Percentiles rank a stretch among this genome's conserved stretches.
These are phyloP conservation scores for Eucalyptus shirleyi DNA, from an alignment of 345 rosid species.

Conservation along the genomic window DNA sequence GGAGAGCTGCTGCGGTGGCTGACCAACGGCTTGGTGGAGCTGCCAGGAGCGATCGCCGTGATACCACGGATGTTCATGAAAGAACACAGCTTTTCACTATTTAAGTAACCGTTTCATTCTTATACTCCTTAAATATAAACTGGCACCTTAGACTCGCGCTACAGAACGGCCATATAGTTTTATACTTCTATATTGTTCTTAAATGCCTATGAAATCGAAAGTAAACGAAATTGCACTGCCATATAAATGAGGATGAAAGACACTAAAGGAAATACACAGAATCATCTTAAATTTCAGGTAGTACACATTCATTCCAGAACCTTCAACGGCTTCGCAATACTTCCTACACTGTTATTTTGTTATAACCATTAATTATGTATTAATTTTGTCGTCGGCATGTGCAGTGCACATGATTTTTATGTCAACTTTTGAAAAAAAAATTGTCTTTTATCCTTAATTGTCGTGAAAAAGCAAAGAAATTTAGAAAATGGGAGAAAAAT, in stretches of 20 bases:
- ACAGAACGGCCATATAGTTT: not conserved
- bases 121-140: too few species aligned
- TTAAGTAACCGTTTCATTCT: not conserved
- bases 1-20: not conserved
- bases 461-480: not conserved
- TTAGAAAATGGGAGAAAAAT: not conserved
- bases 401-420: not conserved
- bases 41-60: not conserved
- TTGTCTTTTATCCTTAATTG: not conserved
- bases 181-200: too few species aligned
- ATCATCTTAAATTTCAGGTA: not conserved
- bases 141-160: not conserved
- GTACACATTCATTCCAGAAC: not conserved
- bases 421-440: not conserved
- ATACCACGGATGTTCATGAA: not conserved
- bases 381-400: not conserved
- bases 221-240: not conserved
- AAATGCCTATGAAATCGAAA: not conserved
- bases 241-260: not conserved
- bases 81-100: not conserved
- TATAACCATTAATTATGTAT: not conserved
- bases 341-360: not conserved
- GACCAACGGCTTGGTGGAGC: rapidly evolving
- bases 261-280: not conserved
- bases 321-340: not conserved